These are phyloP conservation scores for Fusarium sp. DNA, from an alignment of 2,329 filamentous ascomycete species.

Conservation along the genomic window DNA sequence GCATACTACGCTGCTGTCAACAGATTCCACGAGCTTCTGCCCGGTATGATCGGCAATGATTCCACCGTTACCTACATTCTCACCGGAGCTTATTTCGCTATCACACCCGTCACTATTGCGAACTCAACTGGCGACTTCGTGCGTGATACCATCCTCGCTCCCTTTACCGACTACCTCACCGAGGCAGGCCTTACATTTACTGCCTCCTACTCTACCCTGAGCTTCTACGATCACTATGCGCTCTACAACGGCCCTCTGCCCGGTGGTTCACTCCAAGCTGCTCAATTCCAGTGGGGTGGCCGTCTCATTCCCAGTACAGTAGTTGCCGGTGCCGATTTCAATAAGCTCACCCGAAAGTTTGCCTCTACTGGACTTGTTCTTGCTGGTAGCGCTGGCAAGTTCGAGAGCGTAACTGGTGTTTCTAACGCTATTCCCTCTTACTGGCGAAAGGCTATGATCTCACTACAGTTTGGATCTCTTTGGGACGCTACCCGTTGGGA, in stretches of 20 bases:
- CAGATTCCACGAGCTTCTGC: slow-evolving; percentile 48
- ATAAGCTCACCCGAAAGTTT: slow-evolving; percentile 41
- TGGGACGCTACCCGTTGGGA: slow-evolving; percentile 47
- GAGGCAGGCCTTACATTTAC: not conserved
- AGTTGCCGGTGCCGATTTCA: slow-evolving; percentile 37
- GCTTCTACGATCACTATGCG: slow-evolving; percentile 56
- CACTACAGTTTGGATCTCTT: slow-evolving; percentile 45
- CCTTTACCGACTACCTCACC: slow-evolving; percentile 4
- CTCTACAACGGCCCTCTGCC: slow-evolving; percentile 57
- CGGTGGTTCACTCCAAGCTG: slow-evolving; percentile 50
- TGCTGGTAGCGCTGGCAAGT: slow-evolving; percentile 45
- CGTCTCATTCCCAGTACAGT: slow-evolving; percentile 56
- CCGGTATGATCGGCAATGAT: slow-evolving; percentile 62
- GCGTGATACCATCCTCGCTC: not conserved
- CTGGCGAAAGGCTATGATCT: slow-evolving; percentile 54
- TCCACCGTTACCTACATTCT: slow-evolving; percentile 63
- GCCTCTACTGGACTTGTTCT: slow-evolving; percentile 31
- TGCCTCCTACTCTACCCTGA: not conserved
- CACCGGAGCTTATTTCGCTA: slow-evolving; percentile 58
- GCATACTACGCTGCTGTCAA: slow-evolving; percentile 2
- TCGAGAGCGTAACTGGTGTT: slow-evolving; percentile 35
- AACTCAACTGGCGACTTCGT: slow-evolving; percentile 46
- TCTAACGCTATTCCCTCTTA: slow-evolving; percentile 55
- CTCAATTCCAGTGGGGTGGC: slow-evolving; percentile 52
- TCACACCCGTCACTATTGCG: slow-evolving; percentile 57